These are phyloP conservation scores for Lactarius indigo DNA, from an alignment of 768 basidiomycete species.

Conservation along the genomic window DNA sequence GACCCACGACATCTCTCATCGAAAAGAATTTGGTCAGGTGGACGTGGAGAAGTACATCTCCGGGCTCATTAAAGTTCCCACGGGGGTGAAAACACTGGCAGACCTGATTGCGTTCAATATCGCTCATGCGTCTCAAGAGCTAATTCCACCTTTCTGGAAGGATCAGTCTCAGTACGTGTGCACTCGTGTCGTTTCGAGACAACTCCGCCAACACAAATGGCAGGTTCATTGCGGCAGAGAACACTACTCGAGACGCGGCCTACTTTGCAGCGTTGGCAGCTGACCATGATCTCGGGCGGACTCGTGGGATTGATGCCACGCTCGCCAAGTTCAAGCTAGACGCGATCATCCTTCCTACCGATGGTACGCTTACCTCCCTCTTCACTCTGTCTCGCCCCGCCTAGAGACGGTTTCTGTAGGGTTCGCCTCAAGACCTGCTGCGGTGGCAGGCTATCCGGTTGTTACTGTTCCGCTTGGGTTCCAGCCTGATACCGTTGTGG, in stretches of 20 bases:
- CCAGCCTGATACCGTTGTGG: constrained; percentile 26
- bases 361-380: constrained; percentile 27
- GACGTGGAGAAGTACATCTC: constrained; percentile 49
- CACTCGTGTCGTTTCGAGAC: neutral
- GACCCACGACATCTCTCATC: neutral
- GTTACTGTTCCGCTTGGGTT: constrained; percentile 30
- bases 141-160: constrained; percentile 35
- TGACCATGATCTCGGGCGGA: constrained; percentile 34
- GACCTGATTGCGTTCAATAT: constrained; percentile 58
- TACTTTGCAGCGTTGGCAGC: constrained; percentile 33
- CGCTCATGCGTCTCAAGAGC: constrained; percentile 49
- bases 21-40: constrained; percentile 35
- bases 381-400: too few relatives aligned
- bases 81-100: constrained; percentile 52
- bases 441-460: constrained; percentile 29
- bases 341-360: constrained; percentile 34
- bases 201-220: neutral
- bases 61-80: constrained; percentile 48
- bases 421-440: constrained; percentile 21
- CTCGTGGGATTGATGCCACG: constrained; percentile 35
- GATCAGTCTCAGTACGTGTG: constrained; percentile 36
- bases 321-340: constrained; percentile 33
- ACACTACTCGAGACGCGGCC: constrained; percentile 29
- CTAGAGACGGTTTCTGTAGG: constrained; percentile 6
- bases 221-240: constrained; percentile 32